Base-by-base conservation (phyloP, 1,139 yeast species). In the Zygosaccharomyces sapae region DNA sequence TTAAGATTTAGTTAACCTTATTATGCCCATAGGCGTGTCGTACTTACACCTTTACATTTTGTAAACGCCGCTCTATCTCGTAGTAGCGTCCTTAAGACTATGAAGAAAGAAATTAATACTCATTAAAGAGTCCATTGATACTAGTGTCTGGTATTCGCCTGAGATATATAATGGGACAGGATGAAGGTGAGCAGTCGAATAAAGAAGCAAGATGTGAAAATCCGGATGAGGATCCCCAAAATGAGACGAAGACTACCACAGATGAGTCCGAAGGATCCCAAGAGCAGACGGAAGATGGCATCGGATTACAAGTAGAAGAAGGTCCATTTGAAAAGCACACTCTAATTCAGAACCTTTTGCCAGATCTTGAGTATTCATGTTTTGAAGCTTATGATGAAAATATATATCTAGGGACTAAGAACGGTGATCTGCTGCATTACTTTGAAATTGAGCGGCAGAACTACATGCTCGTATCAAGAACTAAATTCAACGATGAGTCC, bases 361-460 rank as follows among this genome's bases (percentile, higher is more conserved):
- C 50, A 9, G 58, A 60, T 33, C 56, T 70, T 6, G 45, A 49
- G 3, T 70, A 75, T 27, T 73, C 82, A 0, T 69, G 76, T 43
- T 62, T 83, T 20, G 81, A 81, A 46, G 71, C 85, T 5, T 77
- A 76, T 69, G 77, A 77, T 16, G 64, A 81, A 46, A 86, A 86
- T 58, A 60, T 90, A 8, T 88, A 86, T 59, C 65, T 89, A 13
- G 96, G 97, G 1, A 86, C 96, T 0, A 69, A 76, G 3, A 58
- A 62, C 2, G 96, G 96, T 1, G 84, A 81, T 50, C 68, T 90
- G n/a, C 71, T 86, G 24, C 96, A 87, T 59, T 83, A 80, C 63
- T 84, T 83, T 58, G 74, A 76, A 55, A 72, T 86, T 48, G 85
- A 81, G 45, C 80, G 75, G 53, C 75, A 76, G 9, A 80, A 77